Evolutionary conservation across 2,329 filamentous ascomycete genomes (phyloP), one percentile per base, ranked within the genome.

Genomic region (Pseudocercospora crystallina): DNA sequence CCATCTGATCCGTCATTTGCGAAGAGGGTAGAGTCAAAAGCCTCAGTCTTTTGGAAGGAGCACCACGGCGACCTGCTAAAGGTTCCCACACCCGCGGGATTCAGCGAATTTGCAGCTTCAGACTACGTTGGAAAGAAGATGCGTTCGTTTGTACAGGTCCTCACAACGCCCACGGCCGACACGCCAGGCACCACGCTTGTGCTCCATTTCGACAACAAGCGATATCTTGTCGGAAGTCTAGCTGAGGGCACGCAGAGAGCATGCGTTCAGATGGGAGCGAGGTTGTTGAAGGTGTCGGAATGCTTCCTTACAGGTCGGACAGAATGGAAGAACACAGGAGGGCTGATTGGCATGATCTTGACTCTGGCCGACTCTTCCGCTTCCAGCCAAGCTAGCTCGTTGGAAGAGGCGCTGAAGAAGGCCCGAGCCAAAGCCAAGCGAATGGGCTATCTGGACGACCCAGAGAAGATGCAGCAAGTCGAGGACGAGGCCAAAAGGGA

Each of bases 201-300:
- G 33, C 76, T 99, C 5, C 85, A 92, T 66, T 91, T 90, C 65
- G 88, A 92, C 61, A 81, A 84, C 63, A 85, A 86, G 62, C 81
- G 89, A 50, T 99, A 99, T 70, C 61, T 96, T 12, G 87, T 99
- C 64, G 94, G 94, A 14, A 85, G 87, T 62, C 69, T 92, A 12
- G 75, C 84, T 8, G 94, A 99, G 71, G 94, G 92, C 12, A 87
- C 87, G 0, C 94, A 97, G 74, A 81, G 94, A 50, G 83, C 85
- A 41, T 77, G 87, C 65, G 78, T 79, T 33, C 84, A 91, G 70
- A 81, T 85, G 57, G 87, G 84, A 49, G 66, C 86, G 8, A 75
- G 79, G 31, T 63, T 95, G 59, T 70, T 76, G 26, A 86, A 86
- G 65, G 76, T 89, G 1, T 81, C 83, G 40, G 84, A 95, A 62